These are phyloP conservation scores for Ustilago tritici DNA, from an alignment of 1,284 basidiomycete genomes.

Conservation along the genomic window DNA sequence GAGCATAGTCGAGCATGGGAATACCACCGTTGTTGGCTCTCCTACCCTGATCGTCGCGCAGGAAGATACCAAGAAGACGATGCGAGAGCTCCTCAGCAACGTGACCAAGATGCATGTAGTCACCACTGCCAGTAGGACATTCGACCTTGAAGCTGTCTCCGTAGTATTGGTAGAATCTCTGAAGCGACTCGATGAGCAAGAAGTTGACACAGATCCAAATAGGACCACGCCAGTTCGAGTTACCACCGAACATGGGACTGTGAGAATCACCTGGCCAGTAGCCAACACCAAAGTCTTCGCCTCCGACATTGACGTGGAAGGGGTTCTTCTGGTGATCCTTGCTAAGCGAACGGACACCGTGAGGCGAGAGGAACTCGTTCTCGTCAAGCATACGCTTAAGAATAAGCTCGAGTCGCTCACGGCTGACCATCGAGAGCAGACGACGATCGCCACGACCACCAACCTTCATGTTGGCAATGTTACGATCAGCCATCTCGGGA, in stretches of 20 bases:
- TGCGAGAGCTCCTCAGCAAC: constrained; percentile 98
- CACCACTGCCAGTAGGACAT: constrained; percentile 93
- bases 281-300: constrained; percentile 87
- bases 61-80: constrained; percentile 95
- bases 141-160: constrained; percentile 75
- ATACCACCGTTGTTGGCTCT: constrained; percentile 92
- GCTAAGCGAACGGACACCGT: constrained; percentile 88
- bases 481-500: constrained; percentile 84
- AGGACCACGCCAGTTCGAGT: constrained; percentile 88
- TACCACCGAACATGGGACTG: constrained; percentile 98
- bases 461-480: constrained; percentile 89
- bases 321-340: constrained; percentile 90
- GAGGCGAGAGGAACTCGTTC: constrained; percentile 88
- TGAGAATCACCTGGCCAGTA: constrained; percentile 98
- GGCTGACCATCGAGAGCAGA: constrained; percentile 88
- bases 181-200: constrained; percentile 85
- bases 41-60: constrained; percentile 84
- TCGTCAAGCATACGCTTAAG: constrained; percentile 92
- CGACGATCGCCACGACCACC: constrained; percentile 79
- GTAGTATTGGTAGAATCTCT: constrained; percentile 81
- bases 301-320: constrained; percentile 93
- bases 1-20: constrained; percentile 86
- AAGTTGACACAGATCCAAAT: constrained; percentile 94
- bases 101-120: constrained; percentile 89
- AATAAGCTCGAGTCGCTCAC: constrained; percentile 87